Percentiles rank a stretch among this genome's conserved stretches.
phyloP scores from a whole-genome alignment of 2,329 filamentous ascomycete genomes.

The Alternaria arborescens region DNA sequence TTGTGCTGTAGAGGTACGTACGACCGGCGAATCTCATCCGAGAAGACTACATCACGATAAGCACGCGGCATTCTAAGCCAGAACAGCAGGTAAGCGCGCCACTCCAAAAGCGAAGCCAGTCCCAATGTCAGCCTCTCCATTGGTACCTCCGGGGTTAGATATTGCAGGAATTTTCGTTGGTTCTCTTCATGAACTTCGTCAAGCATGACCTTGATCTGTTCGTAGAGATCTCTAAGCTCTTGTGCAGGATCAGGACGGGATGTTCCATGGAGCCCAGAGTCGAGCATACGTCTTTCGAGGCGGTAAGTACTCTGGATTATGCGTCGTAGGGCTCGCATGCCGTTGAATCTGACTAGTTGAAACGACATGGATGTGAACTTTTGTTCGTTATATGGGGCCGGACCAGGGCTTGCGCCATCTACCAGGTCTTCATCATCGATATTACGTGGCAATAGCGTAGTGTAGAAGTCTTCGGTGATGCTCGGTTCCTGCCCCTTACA shows the following conservation, averaged over 20 bases:
- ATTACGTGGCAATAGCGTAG: conserved; percentile 49
- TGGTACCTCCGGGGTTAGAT: conserved; percentile 42
- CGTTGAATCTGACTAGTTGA: conserved; percentile 47
- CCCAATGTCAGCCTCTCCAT: conserved; percentile 45
- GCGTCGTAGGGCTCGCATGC: conserved; percentile 44
- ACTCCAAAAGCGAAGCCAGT: conserved; percentile 46
- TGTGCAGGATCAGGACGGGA: conserved; percentile 45
- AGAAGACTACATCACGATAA: conserved; percentile 49
- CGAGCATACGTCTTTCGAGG: conserved; percentile 48
- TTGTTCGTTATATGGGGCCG: conserved; percentile 42
- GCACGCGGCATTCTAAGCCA: conserved; percentile 51
- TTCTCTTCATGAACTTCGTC: conserved; percentile 47
- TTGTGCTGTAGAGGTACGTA: conserved; percentile 24
- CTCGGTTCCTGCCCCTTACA: conserved; percentile 52
- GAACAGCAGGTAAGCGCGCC: conserved; percentile 50
- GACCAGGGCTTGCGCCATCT: conserved; percentile 45
- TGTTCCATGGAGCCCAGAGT: conserved; percentile 44
- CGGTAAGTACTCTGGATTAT: conserved; percentile 51
- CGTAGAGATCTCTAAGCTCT: conserved; percentile 46
- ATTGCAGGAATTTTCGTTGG: conserved; percentile 43
- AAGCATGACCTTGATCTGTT: conserved; percentile 49
- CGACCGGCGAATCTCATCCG: conserved; percentile 46
- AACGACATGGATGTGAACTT: conserved; percentile 49
- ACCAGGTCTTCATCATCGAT: conserved; percentile 51
- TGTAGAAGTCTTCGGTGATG: conserved; percentile 50